These are phyloP conservation scores for Basipetospora chlamydospora DNA, from an alignment of 2,329 filamentous ascomycete genomes.

Conservation along the genomic window DNA sequence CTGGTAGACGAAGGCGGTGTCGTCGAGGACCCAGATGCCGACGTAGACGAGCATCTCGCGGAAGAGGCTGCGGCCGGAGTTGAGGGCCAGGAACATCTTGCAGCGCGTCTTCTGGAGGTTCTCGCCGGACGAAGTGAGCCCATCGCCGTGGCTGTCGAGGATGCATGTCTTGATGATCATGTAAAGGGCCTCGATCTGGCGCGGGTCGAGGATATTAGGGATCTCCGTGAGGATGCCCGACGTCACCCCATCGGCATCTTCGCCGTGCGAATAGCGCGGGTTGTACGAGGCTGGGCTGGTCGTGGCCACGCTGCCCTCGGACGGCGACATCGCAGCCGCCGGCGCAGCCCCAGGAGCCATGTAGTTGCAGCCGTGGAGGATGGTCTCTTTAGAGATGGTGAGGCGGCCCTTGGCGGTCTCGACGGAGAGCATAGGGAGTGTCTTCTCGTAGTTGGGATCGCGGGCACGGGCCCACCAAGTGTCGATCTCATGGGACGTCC, in stretches of 20 bases:
- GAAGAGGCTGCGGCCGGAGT: constrained; percentile 79
- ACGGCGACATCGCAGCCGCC: constrained; percentile 4
- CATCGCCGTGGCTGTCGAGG: constrained; percentile 56
- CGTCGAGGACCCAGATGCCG: constrained; percentile 89
- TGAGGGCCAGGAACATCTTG: constrained; percentile 75
- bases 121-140: constrained; percentile 50
- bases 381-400: constrained; percentile 22
- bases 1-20: constrained; percentile 89
- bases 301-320: constrained; percentile 30
- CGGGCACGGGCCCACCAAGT: constrained; percentile 49
- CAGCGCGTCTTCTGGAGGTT: constrained; percentile 85
- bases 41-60: constrained; percentile 91
- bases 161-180: constrained; percentile 98
- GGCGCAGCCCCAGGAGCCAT: too few species aligned
- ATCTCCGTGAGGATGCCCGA: constrained; percentile 84
- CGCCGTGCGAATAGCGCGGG: constrained; percentile 31
- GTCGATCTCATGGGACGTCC: constrained; percentile 50
- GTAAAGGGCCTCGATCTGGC: constrained; percentile 87
- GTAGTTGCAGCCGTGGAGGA: constrained; percentile 5
- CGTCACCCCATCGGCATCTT: constrained; percentile 58
- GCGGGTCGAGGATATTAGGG: constrained; percentile 82
- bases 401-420: constrained; percentile 46
- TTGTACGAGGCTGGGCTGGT: background rate
- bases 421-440: constrained; percentile 43
- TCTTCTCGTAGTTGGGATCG: constrained; percentile 43